These are phyloP conservation scores for Cladobotryum protrusum DNA, from an alignment of 2,329 filamentous ascomycete species.

Conservation along the genomic window DNA sequence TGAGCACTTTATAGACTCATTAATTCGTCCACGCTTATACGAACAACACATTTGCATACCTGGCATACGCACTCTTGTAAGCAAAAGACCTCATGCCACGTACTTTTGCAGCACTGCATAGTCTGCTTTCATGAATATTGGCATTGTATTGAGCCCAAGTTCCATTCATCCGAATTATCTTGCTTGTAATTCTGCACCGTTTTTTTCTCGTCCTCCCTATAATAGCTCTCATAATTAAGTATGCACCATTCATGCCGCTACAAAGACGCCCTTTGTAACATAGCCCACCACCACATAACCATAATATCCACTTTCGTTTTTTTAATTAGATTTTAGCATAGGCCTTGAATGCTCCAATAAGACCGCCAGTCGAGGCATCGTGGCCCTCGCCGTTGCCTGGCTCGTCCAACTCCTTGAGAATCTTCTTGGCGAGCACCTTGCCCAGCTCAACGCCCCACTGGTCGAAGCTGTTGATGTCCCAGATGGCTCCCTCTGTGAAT, in stretches of 20 bases:
- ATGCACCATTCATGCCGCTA: neutral
- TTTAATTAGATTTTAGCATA: conserved; percentile 43
- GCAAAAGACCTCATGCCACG: too few relatives aligned
- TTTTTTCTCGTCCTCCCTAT: too few relatives aligned
- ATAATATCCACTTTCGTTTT: neutral
- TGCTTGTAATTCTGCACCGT: too few relatives aligned
- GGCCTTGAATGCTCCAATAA: conserved; percentile 91
- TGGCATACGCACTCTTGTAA: too few relatives aligned
- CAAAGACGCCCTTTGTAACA: neutral
- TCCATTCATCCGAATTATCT: too few relatives aligned
- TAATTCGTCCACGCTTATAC: too few relatives aligned
- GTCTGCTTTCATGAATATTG: too few relatives aligned
- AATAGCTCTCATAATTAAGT: too few relatives aligned
- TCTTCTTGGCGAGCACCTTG: conserved; percentile 93
- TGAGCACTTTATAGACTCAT: too few relatives aligned
- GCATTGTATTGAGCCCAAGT: too few relatives aligned
- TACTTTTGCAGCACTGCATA: too few relatives aligned
- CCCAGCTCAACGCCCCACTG: conserved; percentile 99
- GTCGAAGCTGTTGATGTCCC: conserved; percentile 99
- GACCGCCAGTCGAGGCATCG: conserved; percentile 79
- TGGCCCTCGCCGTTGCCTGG: conserved; percentile 66
- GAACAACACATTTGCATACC: too few relatives aligned
- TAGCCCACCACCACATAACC: neutral
- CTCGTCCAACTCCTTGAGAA: conserved; percentile 76
- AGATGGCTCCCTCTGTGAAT: conserved; percentile 94